These are phyloP conservation scores for Debaryomyces nepalensis DNA, from an alignment of 1,139 yeast species.

Conservation along the genomic window DNA sequence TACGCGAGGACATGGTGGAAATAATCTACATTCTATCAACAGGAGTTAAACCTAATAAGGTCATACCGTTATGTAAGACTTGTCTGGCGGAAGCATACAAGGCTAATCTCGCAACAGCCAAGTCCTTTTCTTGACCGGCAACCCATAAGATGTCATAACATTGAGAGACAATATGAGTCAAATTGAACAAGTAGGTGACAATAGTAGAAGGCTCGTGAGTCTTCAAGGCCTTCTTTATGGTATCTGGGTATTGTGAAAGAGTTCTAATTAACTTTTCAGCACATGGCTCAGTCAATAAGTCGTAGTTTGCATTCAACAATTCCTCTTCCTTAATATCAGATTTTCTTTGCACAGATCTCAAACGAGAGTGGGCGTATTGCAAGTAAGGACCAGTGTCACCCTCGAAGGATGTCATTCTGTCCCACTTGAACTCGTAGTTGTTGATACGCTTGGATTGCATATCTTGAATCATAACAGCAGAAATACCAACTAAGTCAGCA, in stretches of 20 bases:
- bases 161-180: slow-evolving; percentile 92
- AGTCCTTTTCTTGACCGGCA: slow-evolving; percentile 88
- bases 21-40: slow-evolving; percentile 90
- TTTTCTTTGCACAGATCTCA: slow-evolving; percentile 92
- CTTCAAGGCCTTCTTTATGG: slow-evolving; percentile 78
- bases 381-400: slow-evolving; percentile 99
- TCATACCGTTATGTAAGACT: slow-evolving; percentile 90
- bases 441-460: slow-evolving; percentile 97
- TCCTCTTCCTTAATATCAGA: slow-evolving; percentile 56
- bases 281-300: slow-evolving; percentile 74
- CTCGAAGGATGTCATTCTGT: slow-evolving; percentile 96
- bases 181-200: slow-evolving; percentile 89
- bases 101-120: slow-evolving; percentile 92
- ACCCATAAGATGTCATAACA: slow-evolving; percentile 98
- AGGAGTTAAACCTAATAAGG: slow-evolving; percentile 89
- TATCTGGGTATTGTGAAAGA: slow-evolving; percentile 91
- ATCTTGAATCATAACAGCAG: slow-evolving; percentile 99
- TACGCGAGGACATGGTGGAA: background rate
- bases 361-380: slow-evolving; percentile 98
- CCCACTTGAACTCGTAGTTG: slow-evolving; percentile 97
- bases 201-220: slow-evolving; percentile 93
- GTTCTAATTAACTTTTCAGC: slow-evolving; percentile 76
- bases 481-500: slow-evolving; percentile 94
- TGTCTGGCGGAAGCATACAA: slow-evolving; percentile 90
- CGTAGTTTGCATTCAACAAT: slow-evolving; percentile 63